Conservation (phyloP, 1,284 basidiomycete genomes). For the Xerocomus cyaneibrunnescens region DNA sequence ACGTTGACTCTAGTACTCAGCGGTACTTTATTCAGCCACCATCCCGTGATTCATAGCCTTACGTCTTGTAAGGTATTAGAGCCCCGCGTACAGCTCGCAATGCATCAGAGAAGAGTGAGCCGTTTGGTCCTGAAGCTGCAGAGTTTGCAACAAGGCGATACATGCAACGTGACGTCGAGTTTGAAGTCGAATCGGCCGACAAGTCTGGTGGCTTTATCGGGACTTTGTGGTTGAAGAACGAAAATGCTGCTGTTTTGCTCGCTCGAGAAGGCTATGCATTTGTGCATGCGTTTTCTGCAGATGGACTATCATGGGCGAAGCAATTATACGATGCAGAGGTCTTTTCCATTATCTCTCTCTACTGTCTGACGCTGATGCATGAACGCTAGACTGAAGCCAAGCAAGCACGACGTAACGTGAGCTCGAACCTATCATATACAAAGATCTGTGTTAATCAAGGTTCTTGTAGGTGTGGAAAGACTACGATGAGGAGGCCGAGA, state of each 20-base stretch:
- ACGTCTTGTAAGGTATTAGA: conserved; percentile 61
- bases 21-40: conserved; percentile 47
- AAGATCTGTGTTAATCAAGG: conserved; percentile 1
- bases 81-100: conserved; percentile 82
- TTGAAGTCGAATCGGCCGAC: conserved; percentile 87
- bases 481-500: conserved; percentile 69
- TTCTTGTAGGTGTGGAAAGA: conserved; percentile 74
- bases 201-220: conserved; percentile 98
- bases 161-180: conserved; percentile 95
- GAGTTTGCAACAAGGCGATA: conserved; percentile 80
- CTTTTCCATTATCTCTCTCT: conserved; percentile 15
- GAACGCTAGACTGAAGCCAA: conserved; percentile 70
- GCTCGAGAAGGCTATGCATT: conserved; percentile 85
- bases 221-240: conserved; percentile 76
- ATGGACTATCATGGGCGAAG: conserved; percentile 73
- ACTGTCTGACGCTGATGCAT: conserved; percentile 5
- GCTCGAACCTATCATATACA: conserved; percentile 25
- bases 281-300: conserved; percentile 88
- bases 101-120: conserved; percentile 84
- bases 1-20: conserved; percentile 86
- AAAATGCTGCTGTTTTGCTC: conserved; percentile 83
- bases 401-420: conserved; percentile 70
- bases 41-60: conserved; percentile 6
- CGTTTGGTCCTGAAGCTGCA: conserved; percentile 81
- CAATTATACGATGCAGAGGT: conserved; percentile 87